Percentiles rank a stretch among this genome's conserved stretches.
These are phyloP conservation scores for Neurospora pannonica DNA, from an alignment of 495 filamentous ascomycete species.

Conservation along the genomic window DNA sequence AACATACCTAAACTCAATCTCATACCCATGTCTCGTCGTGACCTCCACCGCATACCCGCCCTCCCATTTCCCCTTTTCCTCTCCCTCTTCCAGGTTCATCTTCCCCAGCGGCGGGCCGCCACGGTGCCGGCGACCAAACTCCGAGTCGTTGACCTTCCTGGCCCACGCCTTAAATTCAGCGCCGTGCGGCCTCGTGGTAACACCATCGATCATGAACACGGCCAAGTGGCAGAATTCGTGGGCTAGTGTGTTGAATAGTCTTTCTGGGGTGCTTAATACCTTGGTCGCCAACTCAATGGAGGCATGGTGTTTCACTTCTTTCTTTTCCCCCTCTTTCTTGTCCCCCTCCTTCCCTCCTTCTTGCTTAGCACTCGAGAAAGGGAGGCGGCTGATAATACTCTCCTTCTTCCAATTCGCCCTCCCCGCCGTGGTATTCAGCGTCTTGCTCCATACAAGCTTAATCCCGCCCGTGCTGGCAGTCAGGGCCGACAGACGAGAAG, in stretches of 20 bases:
- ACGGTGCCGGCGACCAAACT: not conserved
- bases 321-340: not conserved
- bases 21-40: slow-evolving; percentile 78
- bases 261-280: slow-evolving; percentile 67
- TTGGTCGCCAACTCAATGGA: slow-evolving; percentile 82
- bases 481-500: slow-evolving; percentile 50
- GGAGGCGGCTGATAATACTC: too few species aligned
- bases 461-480: slow-evolving; percentile 65
- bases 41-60: slow-evolving; percentile 45
- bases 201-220: slow-evolving; percentile 69
- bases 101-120: not conserved
- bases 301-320: slow-evolving; percentile 48
- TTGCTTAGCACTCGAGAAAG: too few species aligned
- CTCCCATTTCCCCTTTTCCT: not conserved
- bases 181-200: slow-evolving; percentile 67
- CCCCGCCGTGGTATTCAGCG: slow-evolving; percentile 77
- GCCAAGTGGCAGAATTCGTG: slow-evolving; percentile 95
- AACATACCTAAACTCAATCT: slow-evolving; percentile 81
- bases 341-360: too few species aligned
- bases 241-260: slow-evolving; percentile 75
- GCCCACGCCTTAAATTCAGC: slow-evolving; percentile 72
- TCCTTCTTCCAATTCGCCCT: slow-evolving; percentile 73
- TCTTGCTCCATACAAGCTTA: slow-evolving; percentile 73
- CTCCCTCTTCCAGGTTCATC: not conserved
- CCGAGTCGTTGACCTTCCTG: slow-evolving; percentile 7